A percentile compares a stretch with the other conserved stretches of the same genome.
Evolutionary conservation across 768 basidiomycete genomes (phyloP).

Genomic region (Suillus weaverae): DNA sequence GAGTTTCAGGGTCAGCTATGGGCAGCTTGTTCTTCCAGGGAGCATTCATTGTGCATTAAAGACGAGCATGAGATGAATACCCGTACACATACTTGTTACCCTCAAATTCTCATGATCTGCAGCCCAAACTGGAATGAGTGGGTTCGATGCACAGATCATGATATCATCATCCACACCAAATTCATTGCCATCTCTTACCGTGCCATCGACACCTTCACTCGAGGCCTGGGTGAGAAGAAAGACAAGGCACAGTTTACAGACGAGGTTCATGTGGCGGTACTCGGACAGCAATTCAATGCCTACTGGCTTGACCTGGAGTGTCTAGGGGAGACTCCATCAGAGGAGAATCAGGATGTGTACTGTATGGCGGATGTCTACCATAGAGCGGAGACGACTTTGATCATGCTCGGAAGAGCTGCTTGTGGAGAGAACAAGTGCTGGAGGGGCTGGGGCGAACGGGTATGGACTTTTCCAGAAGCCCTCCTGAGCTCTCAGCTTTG

Average conservation of each 20-base stretch:
- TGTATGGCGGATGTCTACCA: conserved; percentile 20
- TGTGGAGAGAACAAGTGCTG: conserved; percentile 10
- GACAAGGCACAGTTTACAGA: conserved; percentile 10
- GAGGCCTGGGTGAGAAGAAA: conserved; percentile 5
- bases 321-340: conserved; percentile 10
- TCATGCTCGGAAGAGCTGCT: conserved; percentile 10
- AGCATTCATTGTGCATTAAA: conserved; percentile 11
- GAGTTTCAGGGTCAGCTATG: conserved; percentile 18
- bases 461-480: conserved; percentile 10
- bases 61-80: conserved; percentile 1
- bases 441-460: conserved; percentile 20
- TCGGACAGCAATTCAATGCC: conserved; percentile 10
- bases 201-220: conserved; percentile 5
- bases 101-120: conserved; percentile 12
- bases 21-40: conserved; percentile 19
- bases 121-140: not conserved
- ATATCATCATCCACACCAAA: conserved; percentile 7
- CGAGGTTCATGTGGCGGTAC: conserved; percentile 7
- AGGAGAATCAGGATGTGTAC: conserved; percentile 18
- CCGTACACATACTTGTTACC: conserved; percentile 14
- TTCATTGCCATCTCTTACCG: conserved; percentile 20
- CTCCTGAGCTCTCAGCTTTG: conserved; percentile 6
- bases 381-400: conserved; percentile 13
- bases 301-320: conserved; percentile 24
- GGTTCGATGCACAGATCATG: not conserved